Evolutionary conservation across 2,329 filamentous ascomycete genomes (phyloP).

Genomic region (Colletotrichum endophyticum): DNA sequence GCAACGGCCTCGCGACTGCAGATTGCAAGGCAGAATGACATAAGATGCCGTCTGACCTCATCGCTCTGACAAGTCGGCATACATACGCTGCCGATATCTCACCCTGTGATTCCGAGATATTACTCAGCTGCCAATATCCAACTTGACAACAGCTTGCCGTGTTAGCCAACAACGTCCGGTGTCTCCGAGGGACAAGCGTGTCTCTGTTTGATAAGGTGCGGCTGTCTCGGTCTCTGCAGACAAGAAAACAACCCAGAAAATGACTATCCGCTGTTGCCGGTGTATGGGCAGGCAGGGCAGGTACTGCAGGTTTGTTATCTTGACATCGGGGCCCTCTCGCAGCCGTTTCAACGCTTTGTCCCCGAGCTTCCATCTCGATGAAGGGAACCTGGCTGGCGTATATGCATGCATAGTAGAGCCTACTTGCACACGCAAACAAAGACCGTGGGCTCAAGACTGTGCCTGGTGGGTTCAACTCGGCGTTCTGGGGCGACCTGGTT

Average conservation of each 20-base stretch:
- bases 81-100: not conserved
- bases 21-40: not conserved
- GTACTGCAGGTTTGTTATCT: not conserved
- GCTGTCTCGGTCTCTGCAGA: conserved; percentile 1
- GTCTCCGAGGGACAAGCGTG: not conserved
- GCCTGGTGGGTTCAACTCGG: not conserved
- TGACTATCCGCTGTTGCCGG: not conserved
- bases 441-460: not conserved
- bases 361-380: not conserved
- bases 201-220: not conserved
- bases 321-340: not conserved
- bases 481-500: not conserved
- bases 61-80: not conserved
- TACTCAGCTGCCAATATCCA: not conserved
- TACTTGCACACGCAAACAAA: not conserved
- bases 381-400: not conserved
- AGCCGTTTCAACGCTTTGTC: conserved; percentile 14
- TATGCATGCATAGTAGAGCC: not conserved
- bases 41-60: conserved; percentile 6
- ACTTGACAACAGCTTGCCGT: not conserved
- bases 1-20: not conserved
- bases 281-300: not conserved
- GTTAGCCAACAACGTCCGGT: not conserved
- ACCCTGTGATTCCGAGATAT: not conserved
- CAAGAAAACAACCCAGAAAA: not conserved